These are phyloP conservation scores for Nepenthes mirabilis DNA, from an alignment of 148 eudicot species.

Conservation along the genomic window DNA sequence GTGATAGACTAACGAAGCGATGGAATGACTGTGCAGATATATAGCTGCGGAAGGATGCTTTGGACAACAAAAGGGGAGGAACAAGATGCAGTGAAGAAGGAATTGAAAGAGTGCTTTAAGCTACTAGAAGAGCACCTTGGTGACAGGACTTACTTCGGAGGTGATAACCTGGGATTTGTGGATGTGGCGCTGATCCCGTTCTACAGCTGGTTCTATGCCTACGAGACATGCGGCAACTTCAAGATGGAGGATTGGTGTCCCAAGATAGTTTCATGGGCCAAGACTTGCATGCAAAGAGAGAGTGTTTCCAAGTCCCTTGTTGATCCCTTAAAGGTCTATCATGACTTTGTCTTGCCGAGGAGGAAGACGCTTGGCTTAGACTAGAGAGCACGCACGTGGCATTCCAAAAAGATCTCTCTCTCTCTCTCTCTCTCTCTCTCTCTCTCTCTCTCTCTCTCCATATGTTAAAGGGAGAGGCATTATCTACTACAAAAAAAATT, in stretches of 20 bases:
- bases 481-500: no score
- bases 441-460: no score
- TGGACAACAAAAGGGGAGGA: constrained; percentile 7
- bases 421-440: no score
- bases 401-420: no score
- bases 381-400: no score
- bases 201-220: constrained; percentile 23
- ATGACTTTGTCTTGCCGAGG: constrained; percentile 2
- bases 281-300: constrained; percentile 19
- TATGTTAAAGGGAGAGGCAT: no score
- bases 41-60: constrained; percentile 14
- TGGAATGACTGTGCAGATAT: constrained; percentile 5
- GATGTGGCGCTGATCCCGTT: constrained; percentile 13
- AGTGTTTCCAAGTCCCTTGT: constrained; percentile 13
- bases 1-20: no score
- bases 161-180: constrained; percentile 6
- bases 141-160: constrained; percentile 15
- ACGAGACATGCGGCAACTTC: constrained; percentile 14
- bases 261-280: constrained; percentile 16
- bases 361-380: constrained; percentile 2
- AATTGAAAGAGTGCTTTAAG: constrained; percentile 6
- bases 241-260: constrained; percentile 16
- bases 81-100: constrained; percentile 11
- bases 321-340: constrained; percentile 5
- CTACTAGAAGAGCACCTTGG: constrained; percentile 14